Evolutionary conservation across 768 basidiomycete species (phyloP).

Genomic region (Tubosaeta brunneosetosa): DNA sequence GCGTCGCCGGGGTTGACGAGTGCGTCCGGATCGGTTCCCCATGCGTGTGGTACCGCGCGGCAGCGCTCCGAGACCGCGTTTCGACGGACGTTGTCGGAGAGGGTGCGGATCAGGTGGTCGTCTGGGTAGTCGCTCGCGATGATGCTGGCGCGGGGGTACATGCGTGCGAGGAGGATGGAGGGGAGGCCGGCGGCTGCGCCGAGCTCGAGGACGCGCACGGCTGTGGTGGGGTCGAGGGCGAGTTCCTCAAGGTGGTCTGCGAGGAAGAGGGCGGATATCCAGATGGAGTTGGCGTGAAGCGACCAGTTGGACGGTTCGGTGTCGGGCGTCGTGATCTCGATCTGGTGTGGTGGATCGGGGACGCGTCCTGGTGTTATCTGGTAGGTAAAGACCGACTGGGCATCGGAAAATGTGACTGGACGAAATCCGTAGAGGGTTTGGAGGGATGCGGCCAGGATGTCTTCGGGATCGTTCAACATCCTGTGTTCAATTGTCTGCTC

Average conservation of each 20-base stretch:
- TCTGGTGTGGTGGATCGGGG: slow-evolving; percentile 15
- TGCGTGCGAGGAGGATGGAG: slow-evolving; percentile 59
- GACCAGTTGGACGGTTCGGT: slow-evolving; percentile 67
- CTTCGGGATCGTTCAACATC: slow-evolving; percentile 45
- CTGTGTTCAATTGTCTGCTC: neutral
- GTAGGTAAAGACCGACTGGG: slow-evolving; percentile 53
- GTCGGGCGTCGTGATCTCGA: slow-evolving; percentile 58
- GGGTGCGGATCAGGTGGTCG: slow-evolving; percentile 49
- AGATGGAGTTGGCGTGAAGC: slow-evolving; percentile 73
- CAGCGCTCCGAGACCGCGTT: slow-evolving; percentile 50
- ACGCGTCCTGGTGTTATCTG: slow-evolving; percentile 16
- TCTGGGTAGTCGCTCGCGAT: slow-evolving; percentile 73
- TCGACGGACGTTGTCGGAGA: slow-evolving; percentile 50
- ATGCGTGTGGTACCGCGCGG: slow-evolving; percentile 53
- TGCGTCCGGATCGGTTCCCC: slow-evolving; percentile 50
- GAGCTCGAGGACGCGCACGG: slow-evolving; percentile 55
- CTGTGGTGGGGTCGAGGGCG: slow-evolving; percentile 28
- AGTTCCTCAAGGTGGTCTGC: slow-evolving; percentile 59
- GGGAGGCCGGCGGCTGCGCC: slow-evolving; percentile 75
- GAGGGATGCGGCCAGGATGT: slow-evolving; percentile 63
- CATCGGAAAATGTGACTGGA: slow-evolving; percentile 56
- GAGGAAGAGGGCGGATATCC: slow-evolving; percentile 63
- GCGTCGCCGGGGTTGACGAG: slow-evolving; percentile 12
- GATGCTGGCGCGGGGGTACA: slow-evolving; percentile 38
- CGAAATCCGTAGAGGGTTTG: slow-evolving; percentile 56